Evolutionary conservation across 495 filamentous ascomycete species (phyloP), one percentile per base, ranked within the genome.

Genomic region (Hypoxylon cercidicola): DNA sequence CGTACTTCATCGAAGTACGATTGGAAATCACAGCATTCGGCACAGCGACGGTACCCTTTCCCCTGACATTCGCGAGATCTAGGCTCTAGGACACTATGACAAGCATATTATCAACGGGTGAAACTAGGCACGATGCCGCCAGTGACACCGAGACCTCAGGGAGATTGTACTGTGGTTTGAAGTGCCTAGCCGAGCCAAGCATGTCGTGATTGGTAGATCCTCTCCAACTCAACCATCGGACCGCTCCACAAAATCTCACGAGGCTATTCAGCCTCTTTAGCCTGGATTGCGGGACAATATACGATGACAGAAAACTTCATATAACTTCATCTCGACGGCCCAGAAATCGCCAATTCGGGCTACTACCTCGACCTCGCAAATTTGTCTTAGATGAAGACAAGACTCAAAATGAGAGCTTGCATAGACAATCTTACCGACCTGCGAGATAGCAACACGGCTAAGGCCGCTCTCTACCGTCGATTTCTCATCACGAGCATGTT

Each of bases 221-320:
- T 32, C n/a, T 34, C 34, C 45, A 35, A 62, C 13, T 53, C 40
- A 54, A 32, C 57, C 41, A 65, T 61, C 32, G 49, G 11, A 55
- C n/a, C 16, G 62, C 62, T 52, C 60, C 66, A 61, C 55, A 51
- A 57, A 55, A 55, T 53, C 37, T 53, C 37, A 64, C 55, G 66
- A 65, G 65, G 61, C 52, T 55, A 69, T 72, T 69, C 50, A 70
- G 69, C 66, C 69, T 70, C 62, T 64, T 70, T 72, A 71, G 68
- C 69, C 64, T 71, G 64, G 65, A 66, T 20, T 40, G 51, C 61
- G 55, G 57, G 50, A 59, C 62, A 60, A 70, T 72, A 67, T 70
- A 56, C 49, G 66, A 72, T 60, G 45, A 56, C 62, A 64, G 40
- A 30, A 52, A 59, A 58, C 49, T 67, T 70, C 70, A 72, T 72